Conservation (phyloP, 2,329 filamentous ascomycete genomes). For the Pseudocercospora macadamiae region DNA sequence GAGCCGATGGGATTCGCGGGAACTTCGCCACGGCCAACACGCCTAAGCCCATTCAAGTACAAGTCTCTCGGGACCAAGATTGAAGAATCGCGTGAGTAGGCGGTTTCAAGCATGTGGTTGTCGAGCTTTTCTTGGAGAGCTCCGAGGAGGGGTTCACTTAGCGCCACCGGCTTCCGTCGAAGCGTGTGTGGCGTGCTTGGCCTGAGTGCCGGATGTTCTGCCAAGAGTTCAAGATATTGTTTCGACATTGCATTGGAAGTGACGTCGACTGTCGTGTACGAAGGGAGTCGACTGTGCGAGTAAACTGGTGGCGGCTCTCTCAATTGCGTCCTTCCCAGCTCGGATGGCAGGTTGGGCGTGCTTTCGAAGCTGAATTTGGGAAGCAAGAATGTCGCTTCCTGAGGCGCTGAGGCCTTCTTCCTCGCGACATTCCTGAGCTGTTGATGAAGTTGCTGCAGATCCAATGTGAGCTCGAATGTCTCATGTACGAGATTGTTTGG, state of each 20-base stretch:
- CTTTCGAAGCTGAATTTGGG: neutral
- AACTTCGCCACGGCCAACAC: neutral
- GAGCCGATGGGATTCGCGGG: neutral
- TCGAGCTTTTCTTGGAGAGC: conserved; percentile 1
- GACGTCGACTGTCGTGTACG: neutral
- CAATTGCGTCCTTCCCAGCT: neutral
- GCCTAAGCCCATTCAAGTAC: conserved; percentile 1
- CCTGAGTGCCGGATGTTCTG: neutral
- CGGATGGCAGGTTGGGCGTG: neutral
- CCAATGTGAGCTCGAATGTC: neutral
- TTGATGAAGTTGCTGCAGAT: neutral
- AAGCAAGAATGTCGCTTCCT: neutral
- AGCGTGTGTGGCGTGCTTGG: neutral
- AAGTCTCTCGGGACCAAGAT: neutral
- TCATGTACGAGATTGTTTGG: neutral
- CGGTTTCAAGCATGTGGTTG: neutral
- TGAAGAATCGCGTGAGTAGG: neutral
- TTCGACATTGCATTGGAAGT: neutral
- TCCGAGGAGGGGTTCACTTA: neutral
- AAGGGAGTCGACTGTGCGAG: neutral
- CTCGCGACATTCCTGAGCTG: neutral
- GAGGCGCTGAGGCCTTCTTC: neutral
- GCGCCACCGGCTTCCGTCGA: neutral
- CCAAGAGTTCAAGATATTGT: neutral
- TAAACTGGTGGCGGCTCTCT: neutral